Conservation (phyloP, 441 rosid genomes). For the Syzygium malaccense region DNA sequence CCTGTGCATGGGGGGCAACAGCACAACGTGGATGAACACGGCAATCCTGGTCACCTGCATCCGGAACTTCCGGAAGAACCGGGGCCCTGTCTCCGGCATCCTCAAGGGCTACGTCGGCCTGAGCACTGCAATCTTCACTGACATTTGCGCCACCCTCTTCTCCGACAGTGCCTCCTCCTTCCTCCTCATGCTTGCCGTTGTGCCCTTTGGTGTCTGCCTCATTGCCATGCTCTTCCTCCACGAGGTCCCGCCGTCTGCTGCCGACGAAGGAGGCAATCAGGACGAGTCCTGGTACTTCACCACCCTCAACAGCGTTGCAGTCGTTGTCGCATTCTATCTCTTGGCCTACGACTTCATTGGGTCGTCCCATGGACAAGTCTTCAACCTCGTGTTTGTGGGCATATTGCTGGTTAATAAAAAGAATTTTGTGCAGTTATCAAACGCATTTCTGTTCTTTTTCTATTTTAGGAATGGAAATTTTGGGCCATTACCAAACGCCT, state of each 20-base stretch:
- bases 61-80: conserved; percentile 64
- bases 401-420: background rate
- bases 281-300: background rate
- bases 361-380: background rate
- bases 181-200: conserved; percentile 54
- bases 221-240: conserved; percentile 62
- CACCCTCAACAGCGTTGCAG: background rate
- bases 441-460: no score
- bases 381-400: background rate
- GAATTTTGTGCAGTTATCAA: no score
- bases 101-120: conserved; percentile 78
- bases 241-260: conserved; percentile 41
- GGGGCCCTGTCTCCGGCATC: conserved; percentile 83
- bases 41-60: conserved; percentile 76
- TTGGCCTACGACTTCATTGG: conserved; percentile 1
- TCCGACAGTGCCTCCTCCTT: conserved; percentile 43
- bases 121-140: conserved; percentile 82
- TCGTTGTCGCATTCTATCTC: background rate
- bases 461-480: no score
- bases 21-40: conserved; percentile 93
- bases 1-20: conserved; percentile 84
- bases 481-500: no score
- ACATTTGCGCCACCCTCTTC: conserved; percentile 60
- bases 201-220: conserved; percentile 67
- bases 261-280: conserved; percentile 27